Evolutionary conservation across 768 basidiomycete species (phyloP), one percentile per base, ranked within the genome.

Genomic region (Suillus luteus): DNA sequence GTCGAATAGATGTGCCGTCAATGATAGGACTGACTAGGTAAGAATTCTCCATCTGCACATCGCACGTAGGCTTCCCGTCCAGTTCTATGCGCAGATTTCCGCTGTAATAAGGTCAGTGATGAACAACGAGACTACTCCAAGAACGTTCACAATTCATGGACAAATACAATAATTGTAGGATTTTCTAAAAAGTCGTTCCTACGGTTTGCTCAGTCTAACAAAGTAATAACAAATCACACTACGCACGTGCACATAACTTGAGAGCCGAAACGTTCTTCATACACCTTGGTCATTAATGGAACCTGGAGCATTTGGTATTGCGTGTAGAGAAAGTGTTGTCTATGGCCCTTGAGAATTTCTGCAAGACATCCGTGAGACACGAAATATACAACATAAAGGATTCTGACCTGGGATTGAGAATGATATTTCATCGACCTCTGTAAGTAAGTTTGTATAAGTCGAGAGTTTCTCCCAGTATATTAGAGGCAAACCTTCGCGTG

Each of bases 211-310:
- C 10, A 62, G 43, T 17, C 19, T 31, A 35, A 59, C 37, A 19
- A 31, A 27, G 40, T 31, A 15, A 27, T 19, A 19, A 59, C n/a
- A 38, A 58, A 58, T 31, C 38, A n/a, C 37, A n/a, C 19, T 11
- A 62, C 93, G 65, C 76, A 96, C 96, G 92, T 92, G 88, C 92
- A 92, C 75, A 95, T 86, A 51, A 97, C 82, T 73, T 98, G 95
- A 1, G 89, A 83, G 10, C 86, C 85, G 74, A 94, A 98, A 2
- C 86, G 81, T 54, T 83, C 81, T 69, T 92, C 87, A 48, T 95
- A 80, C 14, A 86, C 85, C 15, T 79, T 68, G 37, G 81, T 84
- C 61, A 92, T 81, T 63, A 97, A 78, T 1, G 95, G 95, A 11
- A 97, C 82, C 70, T 90, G 86, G 75, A 92, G 85, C 85, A 99